Percentiles rank a stretch among this genome's conserved stretches.
phyloP scores from a whole-genome alignment of 2,329 filamentous ascomycete genomes.

The Graphiopsis chlorocephala region DNA sequence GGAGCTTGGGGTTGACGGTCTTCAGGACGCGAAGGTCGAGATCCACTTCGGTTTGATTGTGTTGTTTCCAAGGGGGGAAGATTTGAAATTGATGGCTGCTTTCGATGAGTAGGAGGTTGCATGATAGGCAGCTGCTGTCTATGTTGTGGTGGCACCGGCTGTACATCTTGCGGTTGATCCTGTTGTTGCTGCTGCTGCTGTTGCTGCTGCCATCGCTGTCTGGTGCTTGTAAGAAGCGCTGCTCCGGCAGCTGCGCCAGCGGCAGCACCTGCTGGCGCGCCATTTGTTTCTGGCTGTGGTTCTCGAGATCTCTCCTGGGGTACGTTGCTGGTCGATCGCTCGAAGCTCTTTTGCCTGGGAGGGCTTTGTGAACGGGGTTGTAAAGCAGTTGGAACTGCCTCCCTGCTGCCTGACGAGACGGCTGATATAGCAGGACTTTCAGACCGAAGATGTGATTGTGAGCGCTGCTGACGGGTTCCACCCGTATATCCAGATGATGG shows the following conservation, averaged over 20 bases:
- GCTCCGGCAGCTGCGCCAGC: conserved; percentile 13
- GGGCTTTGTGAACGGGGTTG: conserved; percentile 23
- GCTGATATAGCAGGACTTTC: conserved; percentile 21
- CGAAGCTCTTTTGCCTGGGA: conserved; percentile 17
- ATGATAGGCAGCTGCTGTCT: background rate
- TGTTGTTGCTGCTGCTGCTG: conserved; percentile 7
- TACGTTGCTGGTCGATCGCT: conserved; percentile 2
- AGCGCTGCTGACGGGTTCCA: background rate
- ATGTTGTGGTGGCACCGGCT: background rate
- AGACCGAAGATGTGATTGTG: conserved; percentile 16
- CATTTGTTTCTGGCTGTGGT: background rate
- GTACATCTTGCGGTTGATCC: background rate
- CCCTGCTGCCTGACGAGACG: conserved; percentile 11
- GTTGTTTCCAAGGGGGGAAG: conserved; percentile 19
- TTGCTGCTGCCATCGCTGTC: conserved; percentile 14
- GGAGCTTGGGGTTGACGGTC: conserved; percentile 19
- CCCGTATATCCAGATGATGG: background rate
- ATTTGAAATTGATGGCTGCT: conserved; percentile 11
- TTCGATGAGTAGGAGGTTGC: background rate
- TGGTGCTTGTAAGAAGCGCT: conserved; percentile 7
- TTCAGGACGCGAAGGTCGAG: background rate
- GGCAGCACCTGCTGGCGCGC: background rate
- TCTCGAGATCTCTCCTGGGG: conserved; percentile 3
- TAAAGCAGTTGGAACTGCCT: background rate
- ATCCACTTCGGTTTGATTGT: background rate